Evolutionary conservation across 2,329 filamentous ascomycete genomes (phyloP), one percentile per base, ranked within the genome.

Genomic region (Ophiosphaerella korrae): DNA sequence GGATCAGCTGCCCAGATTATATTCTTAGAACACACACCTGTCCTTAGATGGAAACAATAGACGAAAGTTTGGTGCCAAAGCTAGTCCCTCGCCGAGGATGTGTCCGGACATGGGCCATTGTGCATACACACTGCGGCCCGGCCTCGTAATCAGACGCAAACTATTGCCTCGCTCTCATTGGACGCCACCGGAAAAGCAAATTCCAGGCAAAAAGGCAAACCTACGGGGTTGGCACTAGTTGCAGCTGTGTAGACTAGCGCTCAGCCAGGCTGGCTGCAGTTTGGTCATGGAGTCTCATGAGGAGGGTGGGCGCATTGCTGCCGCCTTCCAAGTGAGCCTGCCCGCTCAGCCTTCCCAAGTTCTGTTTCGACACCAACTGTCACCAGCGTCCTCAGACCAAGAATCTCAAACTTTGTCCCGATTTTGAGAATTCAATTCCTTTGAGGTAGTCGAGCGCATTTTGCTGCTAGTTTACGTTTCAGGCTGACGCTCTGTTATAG

Each of bases 121-220:
- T 21, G 18, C 18, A 21, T 21, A 21, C 18, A 21, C 18, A 21
- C 18, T 21, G 18, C 18, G 5, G 18, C 3, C 18, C 18, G 18
- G 18, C 18, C 23, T 41, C 38, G 38, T 24, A n/a, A 24, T 13
- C 38, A 14, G 13, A 12, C 33, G 21, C 13, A 13, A 13, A n/a
- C 13, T 9, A 23, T 8, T 14, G 8, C 13, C 11, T 41, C 8
- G 14, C 23, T 41, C 43, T 39, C 21, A 45, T 45, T 39, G 33
- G 33, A 37, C 34, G 26, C 21, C 43, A 24, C 9, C 34, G 18
- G 34, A 38, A 14, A 38, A 38, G n/a, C 34, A 31, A 38, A 45
- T 32, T 35, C 21, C 34, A 32, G 33, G 34, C 24, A 36, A 45
- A 29, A 26, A 41, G 38, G 38, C 38, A 41, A 41, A 41, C 38